Evolutionary conservation across 2,329 filamentous ascomycete species (phyloP).

Genomic region (Cladosporium halotolerans): DNA sequence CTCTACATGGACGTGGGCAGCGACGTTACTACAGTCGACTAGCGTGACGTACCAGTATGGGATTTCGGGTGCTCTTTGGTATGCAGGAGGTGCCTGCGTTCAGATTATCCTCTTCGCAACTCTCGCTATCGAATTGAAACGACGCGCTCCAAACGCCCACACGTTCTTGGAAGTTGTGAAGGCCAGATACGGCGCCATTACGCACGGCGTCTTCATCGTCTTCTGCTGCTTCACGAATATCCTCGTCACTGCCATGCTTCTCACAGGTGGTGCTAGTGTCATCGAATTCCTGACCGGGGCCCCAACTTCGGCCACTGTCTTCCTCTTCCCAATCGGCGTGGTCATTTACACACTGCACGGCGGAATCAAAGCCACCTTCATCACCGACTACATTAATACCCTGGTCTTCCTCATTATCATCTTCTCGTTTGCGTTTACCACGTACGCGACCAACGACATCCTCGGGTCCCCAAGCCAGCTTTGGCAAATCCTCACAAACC

Average conservation of each 20-base stretch:
- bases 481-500: slow-evolving; percentile 23
- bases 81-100: slow-evolving; percentile 65
- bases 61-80: slow-evolving; percentile 60
- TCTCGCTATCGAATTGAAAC: slow-evolving; percentile 82
- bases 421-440: slow-evolving; percentile 18
- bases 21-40: slow-evolving; percentile 30
- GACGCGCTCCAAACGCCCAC: slow-evolving; percentile 40
- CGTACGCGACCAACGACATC: slow-evolving; percentile 17
- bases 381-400: slow-evolving; percentile 24
- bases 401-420: slow-evolving; percentile 22
- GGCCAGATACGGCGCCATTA: slow-evolving; percentile 56
- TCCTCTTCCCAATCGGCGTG: slow-evolving; percentile 36
- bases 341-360: slow-evolving; percentile 25
- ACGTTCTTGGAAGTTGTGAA: slow-evolving; percentile 20
- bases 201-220: slow-evolving; percentile 72
- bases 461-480: slow-evolving; percentile 21
- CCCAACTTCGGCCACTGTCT: slow-evolving; percentile 73
- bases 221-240: slow-evolving; percentile 68
- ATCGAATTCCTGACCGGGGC: slow-evolving; percentile 66
- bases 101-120: slow-evolving; percentile 88
- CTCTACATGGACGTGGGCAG: slow-evolving; percentile 73
- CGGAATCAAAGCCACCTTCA: slow-evolving; percentile 23
- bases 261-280: slow-evolving; percentile 77
- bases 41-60: slow-evolving; percentile 59
- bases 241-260: slow-evolving; percentile 73